phyloP scores from a whole-genome alignment of 352 stramenopile species.

The Aphanomyces astaci region DNA sequence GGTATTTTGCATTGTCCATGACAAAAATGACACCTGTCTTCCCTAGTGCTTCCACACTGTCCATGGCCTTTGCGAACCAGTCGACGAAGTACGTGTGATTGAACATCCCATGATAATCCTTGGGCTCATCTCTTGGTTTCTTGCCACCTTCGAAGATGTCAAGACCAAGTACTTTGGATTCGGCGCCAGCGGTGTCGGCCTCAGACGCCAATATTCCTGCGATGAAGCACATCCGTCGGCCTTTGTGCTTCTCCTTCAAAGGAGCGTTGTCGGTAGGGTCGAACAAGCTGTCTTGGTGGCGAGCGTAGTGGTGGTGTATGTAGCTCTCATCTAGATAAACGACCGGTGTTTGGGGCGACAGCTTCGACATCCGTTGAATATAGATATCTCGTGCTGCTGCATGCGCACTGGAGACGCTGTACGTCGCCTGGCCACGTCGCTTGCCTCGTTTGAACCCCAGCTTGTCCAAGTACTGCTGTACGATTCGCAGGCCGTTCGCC shows the following conservation, averaged over 20 bases:
- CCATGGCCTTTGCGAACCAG: neutral
- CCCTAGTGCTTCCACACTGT: neutral
- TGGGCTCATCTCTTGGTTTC: neutral
- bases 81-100: neutral
- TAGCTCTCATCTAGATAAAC: slow-evolving; percentile 32
- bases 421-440: neutral
- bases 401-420: neutral
- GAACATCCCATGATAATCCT: neutral
- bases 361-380: neutral
- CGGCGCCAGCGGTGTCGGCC: too few relatives aligned
- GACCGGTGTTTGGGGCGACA: neutral
- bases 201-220: neutral
- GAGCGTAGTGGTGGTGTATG: slow-evolving; percentile 26
- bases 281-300: slow-evolving; percentile 23
- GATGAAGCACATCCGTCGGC: neutral
- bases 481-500: neutral
- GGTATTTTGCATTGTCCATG: neutral
- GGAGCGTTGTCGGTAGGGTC: slow-evolving; percentile 25
- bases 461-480: neutral
- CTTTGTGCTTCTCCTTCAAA: slow-evolving; percentile 7
- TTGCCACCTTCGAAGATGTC: slow-evolving; percentile 25
- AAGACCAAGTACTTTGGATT: neutral
- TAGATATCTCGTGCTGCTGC: neutral
- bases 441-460: slow-evolving; percentile 3
- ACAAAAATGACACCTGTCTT: neutral